Evolutionary conservation across 1,284 basidiomycete genomes (phyloP).

Genomic region (Cutaneotrichosporon daszewskae): DNA sequence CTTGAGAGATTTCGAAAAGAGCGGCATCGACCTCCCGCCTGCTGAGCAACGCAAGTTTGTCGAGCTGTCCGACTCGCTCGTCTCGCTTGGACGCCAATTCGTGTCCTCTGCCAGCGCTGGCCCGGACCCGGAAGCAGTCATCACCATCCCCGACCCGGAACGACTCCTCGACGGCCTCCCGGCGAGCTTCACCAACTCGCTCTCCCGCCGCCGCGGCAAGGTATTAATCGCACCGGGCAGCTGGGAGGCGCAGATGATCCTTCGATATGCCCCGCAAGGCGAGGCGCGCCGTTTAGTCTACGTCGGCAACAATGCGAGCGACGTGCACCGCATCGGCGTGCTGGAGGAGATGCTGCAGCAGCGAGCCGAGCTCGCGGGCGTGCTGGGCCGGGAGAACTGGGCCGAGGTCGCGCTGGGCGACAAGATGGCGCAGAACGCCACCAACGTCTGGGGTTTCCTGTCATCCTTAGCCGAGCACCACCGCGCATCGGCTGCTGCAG

Average conservation of each 20-base stretch:
- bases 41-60: slow-evolving; percentile 76
- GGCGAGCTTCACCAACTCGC: slow-evolving; percentile 48
- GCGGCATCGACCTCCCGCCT: slow-evolving; percentile 83
- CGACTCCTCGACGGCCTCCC: slow-evolving; percentile 41
- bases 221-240: slow-evolving; percentile 74
- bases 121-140: slow-evolving; percentile 22
- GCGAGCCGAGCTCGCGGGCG: slow-evolving; percentile 68
- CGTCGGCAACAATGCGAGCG: slow-evolving; percentile 60
- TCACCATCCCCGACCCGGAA: slow-evolving; percentile 42
- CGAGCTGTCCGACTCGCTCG: slow-evolving; percentile 80
- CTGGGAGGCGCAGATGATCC: slow-evolving; percentile 85
- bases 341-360: slow-evolving; percentile 70
- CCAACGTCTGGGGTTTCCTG: slow-evolving; percentile 81
- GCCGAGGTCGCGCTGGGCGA: slow-evolving; percentile 77
- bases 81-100: slow-evolving; percentile 83
- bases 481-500: slow-evolving; percentile 63
- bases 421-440: slow-evolving; percentile 90
- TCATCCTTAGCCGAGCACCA: slow-evolving; percentile 71
- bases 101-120: slow-evolving; percentile 56
- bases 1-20: slow-evolving; percentile 94
- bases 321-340: slow-evolving; percentile 49
- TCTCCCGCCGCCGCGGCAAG: slow-evolving; percentile 53
- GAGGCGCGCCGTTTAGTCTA: slow-evolving; percentile 75
- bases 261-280: slow-evolving; percentile 75
- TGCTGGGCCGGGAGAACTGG: slow-evolving; percentile 77